Evolutionary conservation across 306 rosid species (phyloP).

Genomic region (Citrullus amarus): DNA sequence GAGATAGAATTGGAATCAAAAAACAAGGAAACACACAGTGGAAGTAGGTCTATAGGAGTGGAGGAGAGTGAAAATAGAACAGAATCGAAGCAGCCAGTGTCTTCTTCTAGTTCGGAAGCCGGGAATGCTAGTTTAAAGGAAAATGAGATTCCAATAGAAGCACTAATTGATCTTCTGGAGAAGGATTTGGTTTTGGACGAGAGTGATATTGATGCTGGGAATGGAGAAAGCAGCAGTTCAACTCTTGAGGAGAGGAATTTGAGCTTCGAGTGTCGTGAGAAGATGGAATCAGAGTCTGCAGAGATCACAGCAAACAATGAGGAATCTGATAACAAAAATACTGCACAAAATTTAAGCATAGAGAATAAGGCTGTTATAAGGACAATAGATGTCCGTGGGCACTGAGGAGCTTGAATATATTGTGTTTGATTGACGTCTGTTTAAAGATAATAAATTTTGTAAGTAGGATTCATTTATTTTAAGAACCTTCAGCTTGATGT

Average conservation of each 20-base stretch:
- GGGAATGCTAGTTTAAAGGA: constrained; percentile 18
- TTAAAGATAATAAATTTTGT: constrained; percentile 11
- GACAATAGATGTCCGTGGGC: constrained; percentile 20
- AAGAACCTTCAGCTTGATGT: constrained; percentile 1
- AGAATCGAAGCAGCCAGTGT: constrained; percentile 18
- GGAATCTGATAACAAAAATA: constrained; percentile 6
- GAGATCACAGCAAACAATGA: not conserved
- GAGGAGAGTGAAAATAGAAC: constrained; percentile 1
- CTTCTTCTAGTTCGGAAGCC: constrained; percentile 25
- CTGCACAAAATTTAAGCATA: constrained; percentile 20
- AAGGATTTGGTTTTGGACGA: constrained; percentile 36
- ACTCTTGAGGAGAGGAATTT: constrained; percentile 19
- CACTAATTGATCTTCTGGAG: constrained; percentile 14
- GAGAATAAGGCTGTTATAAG: constrained; percentile 47
- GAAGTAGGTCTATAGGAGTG: constrained; percentile 12
- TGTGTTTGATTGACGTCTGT: constrained; percentile 3
- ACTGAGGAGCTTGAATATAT: constrained; percentile 6
- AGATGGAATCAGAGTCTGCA: constrained; percentile 16
- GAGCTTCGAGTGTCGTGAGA: constrained; percentile 16
- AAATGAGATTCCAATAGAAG: constrained; percentile 6
- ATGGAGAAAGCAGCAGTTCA: constrained; percentile 12
- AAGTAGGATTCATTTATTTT: not conserved
- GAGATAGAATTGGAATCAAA: constrained; percentile 12
- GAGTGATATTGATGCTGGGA: constrained; percentile 28
- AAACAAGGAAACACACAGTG: constrained; percentile 16